A percentile compares a stretch with the other conserved stretches of the same genome.
These are phyloP conservation scores for Sequoiadendron giganteum DNA, from an alignment of 75 land plant species.

Conservation along the genomic window DNA sequence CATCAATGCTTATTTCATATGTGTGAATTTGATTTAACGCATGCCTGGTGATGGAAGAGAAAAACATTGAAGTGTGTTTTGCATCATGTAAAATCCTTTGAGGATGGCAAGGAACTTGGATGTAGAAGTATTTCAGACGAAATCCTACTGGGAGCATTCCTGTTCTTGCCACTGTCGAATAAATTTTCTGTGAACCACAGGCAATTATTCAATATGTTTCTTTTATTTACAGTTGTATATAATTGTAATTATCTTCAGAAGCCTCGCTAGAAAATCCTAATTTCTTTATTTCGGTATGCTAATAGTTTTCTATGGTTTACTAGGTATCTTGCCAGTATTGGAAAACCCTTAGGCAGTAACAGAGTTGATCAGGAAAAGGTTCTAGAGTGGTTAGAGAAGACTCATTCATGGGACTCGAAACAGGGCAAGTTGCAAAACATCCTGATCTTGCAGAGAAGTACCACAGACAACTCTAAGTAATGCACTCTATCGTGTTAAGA, in stretches of 20 bases:
- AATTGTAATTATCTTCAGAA: neutral
- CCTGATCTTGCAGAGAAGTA: too few relatives aligned
- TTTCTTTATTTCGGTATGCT: neutral
- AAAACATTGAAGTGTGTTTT: conserved; percentile 18
- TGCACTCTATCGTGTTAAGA: too few relatives aligned
- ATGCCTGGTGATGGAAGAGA: conserved; percentile 33
- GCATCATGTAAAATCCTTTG: conserved; percentile 22
- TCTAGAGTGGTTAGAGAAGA: too few relatives aligned
- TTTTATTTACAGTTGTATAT: neutral
- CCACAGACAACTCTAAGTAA: too few relatives aligned
- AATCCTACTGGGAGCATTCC: conserved; percentile 33
- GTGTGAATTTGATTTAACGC: conserved; percentile 14
- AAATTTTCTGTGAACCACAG: conserved; percentile 22
- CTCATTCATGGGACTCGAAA: too few relatives aligned
- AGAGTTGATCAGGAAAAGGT: too few relatives aligned
- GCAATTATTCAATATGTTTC: conserved; percentile 28
- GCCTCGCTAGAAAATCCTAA: neutral
- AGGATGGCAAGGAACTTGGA: conserved; percentile 37
- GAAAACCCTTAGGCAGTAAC: too few relatives aligned
- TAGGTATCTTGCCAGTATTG: too few relatives aligned
- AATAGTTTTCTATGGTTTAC: neutral
- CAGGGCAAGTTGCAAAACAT: too few relatives aligned
- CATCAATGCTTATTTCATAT: neutral
- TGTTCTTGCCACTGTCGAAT: conserved; percentile 22
- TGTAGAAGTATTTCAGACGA: neutral